Percentiles rank a stretch among this genome's conserved stretches.
Evolutionary conservation across 768 basidiomycete genomes (phyloP).

Genomic region (Lyophyllum atratum): DNA sequence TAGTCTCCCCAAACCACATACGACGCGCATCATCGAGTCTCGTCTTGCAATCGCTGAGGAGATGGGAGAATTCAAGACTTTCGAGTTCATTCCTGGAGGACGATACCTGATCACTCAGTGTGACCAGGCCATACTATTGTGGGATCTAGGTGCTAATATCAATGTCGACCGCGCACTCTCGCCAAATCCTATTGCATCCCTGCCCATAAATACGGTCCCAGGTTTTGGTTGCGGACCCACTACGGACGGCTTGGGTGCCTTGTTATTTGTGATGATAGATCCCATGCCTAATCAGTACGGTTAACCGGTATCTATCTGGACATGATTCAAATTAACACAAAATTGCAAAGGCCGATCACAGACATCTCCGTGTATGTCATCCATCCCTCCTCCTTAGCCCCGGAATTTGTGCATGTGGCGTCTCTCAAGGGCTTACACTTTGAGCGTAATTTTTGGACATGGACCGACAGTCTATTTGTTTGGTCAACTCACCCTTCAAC

Average conservation of each 20-base stretch:
- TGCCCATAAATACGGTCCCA: not conserved
- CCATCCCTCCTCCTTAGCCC: not conserved
- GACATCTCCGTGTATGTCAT: not conserved
- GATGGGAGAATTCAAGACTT: not conserved
- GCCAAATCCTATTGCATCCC: not conserved
- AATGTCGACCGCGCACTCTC: not conserved
- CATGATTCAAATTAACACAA: not conserved
- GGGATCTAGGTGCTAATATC: constrained; percentile 1
- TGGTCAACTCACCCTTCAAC: not conserved
- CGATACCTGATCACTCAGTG: constrained; percentile 9
- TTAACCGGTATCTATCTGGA: not conserved
- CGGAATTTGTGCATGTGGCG: not conserved
- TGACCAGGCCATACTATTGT: not conserved
- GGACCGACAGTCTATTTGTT: not conserved
- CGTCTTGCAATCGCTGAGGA: not conserved
- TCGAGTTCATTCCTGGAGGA: constrained; percentile 17
- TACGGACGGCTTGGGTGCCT: not conserved
- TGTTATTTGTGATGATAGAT: not conserved
- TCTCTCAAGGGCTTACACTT: not conserved
- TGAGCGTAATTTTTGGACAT: not conserved
- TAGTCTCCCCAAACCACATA: not conserved
- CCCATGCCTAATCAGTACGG: not conserved
- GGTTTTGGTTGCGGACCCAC: not conserved
- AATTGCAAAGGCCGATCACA: not conserved
- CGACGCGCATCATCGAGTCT: not conserved